Evolutionary conservation across 768 basidiomycete species (phyloP).

Genomic region (Lepiota venenata): DNA sequence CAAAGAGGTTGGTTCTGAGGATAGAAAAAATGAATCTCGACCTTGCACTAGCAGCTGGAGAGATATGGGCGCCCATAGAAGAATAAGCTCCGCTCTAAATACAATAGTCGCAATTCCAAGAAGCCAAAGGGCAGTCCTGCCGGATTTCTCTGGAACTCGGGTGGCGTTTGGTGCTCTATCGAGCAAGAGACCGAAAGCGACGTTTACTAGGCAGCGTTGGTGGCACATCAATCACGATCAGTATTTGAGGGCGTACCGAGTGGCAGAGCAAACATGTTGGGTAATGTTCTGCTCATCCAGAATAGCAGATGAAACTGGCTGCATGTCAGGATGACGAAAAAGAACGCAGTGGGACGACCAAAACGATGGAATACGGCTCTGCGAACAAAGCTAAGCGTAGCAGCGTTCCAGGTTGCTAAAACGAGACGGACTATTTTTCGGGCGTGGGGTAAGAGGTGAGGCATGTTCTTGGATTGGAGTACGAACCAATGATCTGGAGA

Average conservation of each 20-base stretch:
- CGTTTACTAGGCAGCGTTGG: neutral
- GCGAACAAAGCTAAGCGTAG: conserved; percentile 60
- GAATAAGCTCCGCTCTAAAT: conserved; percentile 75
- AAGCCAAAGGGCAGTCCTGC: conserved; percentile 7
- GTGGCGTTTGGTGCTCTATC: conserved; percentile 32
- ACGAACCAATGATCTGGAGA: conserved; percentile 68
- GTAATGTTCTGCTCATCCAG: conserved; percentile 91
- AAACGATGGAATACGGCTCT: conserved; percentile 62
- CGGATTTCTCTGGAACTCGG: conserved; percentile 9
- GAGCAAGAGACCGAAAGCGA: conserved; percentile 10
- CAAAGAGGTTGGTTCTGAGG: conserved; percentile 45
- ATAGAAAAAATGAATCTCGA: conserved; percentile 41
- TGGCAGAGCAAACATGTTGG: conserved; percentile 89
- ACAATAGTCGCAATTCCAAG: conserved; percentile 53
- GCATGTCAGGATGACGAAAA: conserved; percentile 67
- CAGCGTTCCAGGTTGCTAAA: conserved; percentile 63
- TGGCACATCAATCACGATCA: too few species aligned
- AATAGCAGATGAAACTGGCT: conserved; percentile 91
- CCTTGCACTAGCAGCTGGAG: conserved; percentile 48
- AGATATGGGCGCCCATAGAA: conserved; percentile 60
- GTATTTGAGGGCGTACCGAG: conserved; percentile 47
- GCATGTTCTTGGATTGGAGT: neutral
- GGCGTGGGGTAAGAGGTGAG: neutral
- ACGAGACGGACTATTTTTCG: conserved; percentile 63
- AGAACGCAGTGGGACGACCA: conserved; percentile 50